These are phyloP conservation scores for Durio zibethinus DNA, from an alignment of 345 rosid genomes.

Conservation along the genomic window DNA sequence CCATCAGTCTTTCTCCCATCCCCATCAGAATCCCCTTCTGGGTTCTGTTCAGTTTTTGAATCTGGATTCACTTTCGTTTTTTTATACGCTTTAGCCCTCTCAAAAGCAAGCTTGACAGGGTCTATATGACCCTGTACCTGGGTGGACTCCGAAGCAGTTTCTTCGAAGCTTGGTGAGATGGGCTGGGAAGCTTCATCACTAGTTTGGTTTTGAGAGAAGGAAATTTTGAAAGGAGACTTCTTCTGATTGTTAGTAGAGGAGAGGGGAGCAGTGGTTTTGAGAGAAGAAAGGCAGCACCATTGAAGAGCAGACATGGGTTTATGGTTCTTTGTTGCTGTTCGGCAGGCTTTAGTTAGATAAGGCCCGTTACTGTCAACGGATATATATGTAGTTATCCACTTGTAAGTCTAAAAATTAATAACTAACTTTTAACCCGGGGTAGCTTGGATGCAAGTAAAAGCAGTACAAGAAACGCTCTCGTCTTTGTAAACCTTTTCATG, in stretches of 20 bases:
- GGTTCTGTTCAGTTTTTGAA: constrained; percentile 17
- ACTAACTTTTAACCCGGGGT: too few relatives aligned
- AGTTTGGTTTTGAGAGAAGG: constrained; percentile 30
- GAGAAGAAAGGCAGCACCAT: constrained; percentile 40
- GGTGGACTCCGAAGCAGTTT: constrained; percentile 22
- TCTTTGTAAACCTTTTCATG: too few relatives aligned
- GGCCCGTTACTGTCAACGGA: too few relatives aligned
- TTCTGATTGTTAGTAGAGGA: constrained; percentile 28
- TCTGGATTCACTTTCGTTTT: constrained; percentile 16
- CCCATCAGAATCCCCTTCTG: constrained; percentile 11
- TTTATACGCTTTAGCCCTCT: constrained; percentile 59
- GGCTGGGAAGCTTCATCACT: constrained; percentile 25
- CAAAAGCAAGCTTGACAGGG: constrained; percentile 67
- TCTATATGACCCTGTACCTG: constrained; percentile 36
- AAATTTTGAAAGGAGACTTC: constrained; percentile 25
- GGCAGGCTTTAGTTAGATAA: too few relatives aligned
- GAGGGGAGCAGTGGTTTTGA: constrained; percentile 28
- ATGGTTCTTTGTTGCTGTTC: too few relatives aligned
- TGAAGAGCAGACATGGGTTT: constrained; percentile 37
- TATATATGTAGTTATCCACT: too few relatives aligned
- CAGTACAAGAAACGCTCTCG: too few relatives aligned
- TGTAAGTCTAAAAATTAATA: too few relatives aligned
- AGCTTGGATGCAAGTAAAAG: too few relatives aligned
- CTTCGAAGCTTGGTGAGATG: constrained; percentile 19
- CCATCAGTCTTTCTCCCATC: background rate